A percentile compares a stretch with the other conserved stretches of the same genome.
Conservation (phyloP, 2,329 filamentous ascomycete species). For the Colletotrichum sp. region DNA sequence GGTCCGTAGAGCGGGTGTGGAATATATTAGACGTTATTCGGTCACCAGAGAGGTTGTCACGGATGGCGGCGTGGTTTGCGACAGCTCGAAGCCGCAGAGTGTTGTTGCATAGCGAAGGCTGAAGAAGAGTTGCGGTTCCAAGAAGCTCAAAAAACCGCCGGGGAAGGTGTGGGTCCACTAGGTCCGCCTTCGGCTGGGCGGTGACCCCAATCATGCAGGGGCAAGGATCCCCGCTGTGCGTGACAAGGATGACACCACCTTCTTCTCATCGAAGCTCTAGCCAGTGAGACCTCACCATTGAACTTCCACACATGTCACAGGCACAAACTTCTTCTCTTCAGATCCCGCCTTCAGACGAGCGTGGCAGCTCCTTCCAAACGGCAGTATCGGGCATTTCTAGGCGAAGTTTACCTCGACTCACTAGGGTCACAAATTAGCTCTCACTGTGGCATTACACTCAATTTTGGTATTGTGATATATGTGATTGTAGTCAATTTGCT, state of each 20-base stretch:
- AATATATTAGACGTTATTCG: background rate
- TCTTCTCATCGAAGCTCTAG: background rate
- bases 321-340: background rate
- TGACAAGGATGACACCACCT: background rate
- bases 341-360: background rate
- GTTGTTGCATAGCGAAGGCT: background rate
- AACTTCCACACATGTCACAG: background rate
- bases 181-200: background rate
- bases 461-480: background rate
- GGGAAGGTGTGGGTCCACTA: background rate
- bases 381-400: background rate
- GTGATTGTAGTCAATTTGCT: background rate
- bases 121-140: constrained; percentile 3
- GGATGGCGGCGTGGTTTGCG: background rate
- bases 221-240: background rate
- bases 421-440: background rate
- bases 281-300: background rate
- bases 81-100: background rate
- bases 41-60: background rate
- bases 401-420: background rate
- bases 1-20: background rate
- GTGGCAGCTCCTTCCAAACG: background rate
- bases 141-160: constrained; percentile 10
- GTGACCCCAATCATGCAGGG: background rate
- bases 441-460: background rate